Base-by-base conservation (phyloP, 2,329 filamentous ascomycete species). In the Xylariaceae sp. region DNA sequence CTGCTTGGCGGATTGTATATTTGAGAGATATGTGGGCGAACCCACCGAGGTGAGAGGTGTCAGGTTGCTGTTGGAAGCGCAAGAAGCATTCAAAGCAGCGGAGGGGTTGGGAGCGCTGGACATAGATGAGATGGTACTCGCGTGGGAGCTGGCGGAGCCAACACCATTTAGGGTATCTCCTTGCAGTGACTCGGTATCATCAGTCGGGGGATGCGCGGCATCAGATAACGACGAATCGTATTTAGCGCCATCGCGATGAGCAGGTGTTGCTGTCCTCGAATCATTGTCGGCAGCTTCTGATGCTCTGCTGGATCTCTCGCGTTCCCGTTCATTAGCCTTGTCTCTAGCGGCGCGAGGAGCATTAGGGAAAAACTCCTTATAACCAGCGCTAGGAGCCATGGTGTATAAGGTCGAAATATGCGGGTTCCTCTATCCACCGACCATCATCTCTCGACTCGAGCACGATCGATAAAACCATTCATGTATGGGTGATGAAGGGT, bases 321-420 rank as follows among this genome's bases (percentile, higher is more conserved):
- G 86, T 70, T 85, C 83, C 71, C 84, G 79, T 73, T 87, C 83
- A 71, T 80, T 81, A 63, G 82, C 80, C 68, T 79, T 80, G 71
- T 84, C 80, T 73, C 79, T 79, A 54, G 81, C 79, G 56, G 85
- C 86, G 67, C 85, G 84, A 66, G 90, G 89, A 71, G 89, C 90
- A 72, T 88, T 86, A 66, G 89, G 89, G 76, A 92, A 93, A 82
- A 91, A 95, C 78, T 92, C 87, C 77, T 89, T 89, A 82, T 92
- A 93, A 78, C 88, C 87, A 79, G 89, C 88, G 80, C 89, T 90
- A 86, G 90, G 70, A 63, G 70, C 69, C 69, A 68, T 90, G 89
- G 90, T 90, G 78, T 79, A 87, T 81, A 76, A 67, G 67, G 68
- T 75, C 73, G 75, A 74, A 76, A 62, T 77, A 75, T 79, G 80